A percentile compares a stretch with the other conserved stretches of the same genome.
These are phyloP conservation scores for Erodium texanum DNA, from an alignment of 441 rosid species.

Conservation along the genomic window DNA sequence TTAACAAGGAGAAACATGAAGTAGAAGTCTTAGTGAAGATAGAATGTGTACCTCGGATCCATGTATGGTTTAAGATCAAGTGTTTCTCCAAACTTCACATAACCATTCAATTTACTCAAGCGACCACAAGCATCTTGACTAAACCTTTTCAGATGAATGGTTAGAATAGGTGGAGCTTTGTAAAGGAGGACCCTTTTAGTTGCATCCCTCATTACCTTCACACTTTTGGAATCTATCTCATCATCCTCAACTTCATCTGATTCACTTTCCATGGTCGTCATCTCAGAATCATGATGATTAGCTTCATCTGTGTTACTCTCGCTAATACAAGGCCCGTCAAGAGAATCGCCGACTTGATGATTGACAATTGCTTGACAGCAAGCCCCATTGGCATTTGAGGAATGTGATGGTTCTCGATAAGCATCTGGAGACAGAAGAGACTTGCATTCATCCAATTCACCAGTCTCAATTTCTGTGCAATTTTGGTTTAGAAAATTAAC, in stretches of 20 bases:
- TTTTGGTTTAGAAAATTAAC: conserved; percentile 15
- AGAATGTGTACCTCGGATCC: conserved; percentile 55
- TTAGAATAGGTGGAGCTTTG: conserved; percentile 71
- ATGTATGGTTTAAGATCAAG: conserved; percentile 66
- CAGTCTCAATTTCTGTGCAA: conserved; percentile 21
- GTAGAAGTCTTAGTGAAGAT: too few relatives aligned
- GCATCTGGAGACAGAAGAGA: conserved; percentile 18
- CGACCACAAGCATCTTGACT: conserved; percentile 89
- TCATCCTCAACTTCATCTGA: conserved; percentile 36
- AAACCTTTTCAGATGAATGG: conserved; percentile 86
- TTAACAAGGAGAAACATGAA: too few relatives aligned
- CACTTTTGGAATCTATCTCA: conserved; percentile 27
- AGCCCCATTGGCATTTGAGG: too few relatives aligned
- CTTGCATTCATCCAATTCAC: conserved; percentile 15
- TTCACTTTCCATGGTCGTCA: conserved; percentile 28
- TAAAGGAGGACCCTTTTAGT: conserved; percentile 65
- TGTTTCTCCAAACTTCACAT: conserved; percentile 58
- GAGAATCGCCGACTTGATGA: conserved; percentile 11
- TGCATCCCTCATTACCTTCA: conserved; percentile 79
- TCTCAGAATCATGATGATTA: conserved; percentile 24
- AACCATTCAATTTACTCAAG: conserved; percentile 79
- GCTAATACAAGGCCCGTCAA: conserved; percentile 25
- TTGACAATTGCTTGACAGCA: too few relatives aligned
- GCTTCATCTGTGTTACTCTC: conserved; percentile 19
- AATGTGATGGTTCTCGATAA: conserved; percentile 19